These are phyloP conservation scores for Claviceps digitariae DNA, from an alignment of 2,329 filamentous ascomycete genomes.

Conservation along the genomic window DNA sequence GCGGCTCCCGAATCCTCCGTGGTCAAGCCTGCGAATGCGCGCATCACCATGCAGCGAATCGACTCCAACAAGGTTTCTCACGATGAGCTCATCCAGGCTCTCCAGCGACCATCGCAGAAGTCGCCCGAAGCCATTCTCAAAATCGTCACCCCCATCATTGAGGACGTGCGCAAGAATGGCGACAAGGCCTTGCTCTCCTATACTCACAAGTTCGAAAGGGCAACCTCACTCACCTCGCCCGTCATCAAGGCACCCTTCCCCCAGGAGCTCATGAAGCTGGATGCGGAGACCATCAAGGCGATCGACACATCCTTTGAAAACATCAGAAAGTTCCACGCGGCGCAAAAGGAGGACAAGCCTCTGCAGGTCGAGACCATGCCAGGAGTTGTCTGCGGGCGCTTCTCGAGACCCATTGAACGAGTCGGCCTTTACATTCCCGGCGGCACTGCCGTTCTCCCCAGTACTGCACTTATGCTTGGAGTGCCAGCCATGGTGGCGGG, in stretches of 20 bases:
- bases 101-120: conserved; percentile 84
- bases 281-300: conserved; percentile 74
- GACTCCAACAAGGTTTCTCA: conserved; percentile 51
- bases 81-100: conserved; percentile 54
- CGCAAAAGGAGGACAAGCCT: conserved; percentile 72
- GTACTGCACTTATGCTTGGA: conserved; percentile 93
- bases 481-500: conserved; percentile 96
- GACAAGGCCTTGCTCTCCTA: conserved; percentile 84
- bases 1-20: conserved; percentile 19
- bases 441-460: conserved; percentile 91
- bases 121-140: conserved; percentile 89
- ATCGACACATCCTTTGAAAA: conserved; percentile 92
- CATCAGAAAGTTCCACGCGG: conserved; percentile 84
- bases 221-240: conserved; percentile 76
- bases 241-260: conserved; percentile 86
- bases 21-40: conserved; percentile 27
- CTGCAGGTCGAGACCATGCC: conserved; percentile 94
- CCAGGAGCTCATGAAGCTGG: conserved; percentile 68
- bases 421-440: conserved; percentile 96
- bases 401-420: conserved; percentile 80
- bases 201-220: conserved; percentile 97
- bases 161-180: conserved; percentile 69
- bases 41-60: conserved; percentile 74
- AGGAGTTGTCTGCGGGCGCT: conserved; percentile 86
- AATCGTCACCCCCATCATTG: conserved; percentile 83